Conservation (phyloP, 164 flowering plant species). For the Vitis amurensis region DNA sequence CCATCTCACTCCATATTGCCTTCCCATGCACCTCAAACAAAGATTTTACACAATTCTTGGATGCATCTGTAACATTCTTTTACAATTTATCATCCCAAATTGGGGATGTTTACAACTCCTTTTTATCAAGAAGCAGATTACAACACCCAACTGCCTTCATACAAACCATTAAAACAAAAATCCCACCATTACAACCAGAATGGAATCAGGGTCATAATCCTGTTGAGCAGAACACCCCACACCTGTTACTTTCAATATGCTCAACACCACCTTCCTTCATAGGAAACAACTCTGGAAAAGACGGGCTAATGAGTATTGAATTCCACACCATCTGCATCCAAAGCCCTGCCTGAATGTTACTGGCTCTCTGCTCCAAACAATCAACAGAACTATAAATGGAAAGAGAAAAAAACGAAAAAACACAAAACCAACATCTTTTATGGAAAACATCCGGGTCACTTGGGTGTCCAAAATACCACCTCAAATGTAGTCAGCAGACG, state of each 20-base stretch:
- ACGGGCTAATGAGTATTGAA: too few relatives aligned
- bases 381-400: not conserved
- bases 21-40: too few relatives aligned
- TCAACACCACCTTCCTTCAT: not conserved
- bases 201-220: not conserved
- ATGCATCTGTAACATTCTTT: too few relatives aligned
- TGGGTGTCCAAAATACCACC: constrained; percentile 5
- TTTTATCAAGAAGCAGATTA: not conserved
- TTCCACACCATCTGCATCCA: too few relatives aligned
- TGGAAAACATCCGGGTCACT: not conserved
- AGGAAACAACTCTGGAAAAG: not conserved
- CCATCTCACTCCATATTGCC: too few relatives aligned
- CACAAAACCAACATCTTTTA: not conserved
- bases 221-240: not conserved
- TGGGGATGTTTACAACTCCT: constrained; percentile 7
- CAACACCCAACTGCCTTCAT: not conserved
- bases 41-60: not conserved
- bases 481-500: constrained; percentile 7
- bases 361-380: too few relatives aligned
- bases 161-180: not conserved
- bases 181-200: not conserved
- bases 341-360: too few relatives aligned
- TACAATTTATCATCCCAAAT: constrained; percentile 3
- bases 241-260: not conserved
- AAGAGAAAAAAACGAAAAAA: not conserved